These are phyloP conservation scores for Neurospora crassa DNA, from an alignment of 2,329 filamentous ascomycete species.

Conservation along the genomic window DNA sequence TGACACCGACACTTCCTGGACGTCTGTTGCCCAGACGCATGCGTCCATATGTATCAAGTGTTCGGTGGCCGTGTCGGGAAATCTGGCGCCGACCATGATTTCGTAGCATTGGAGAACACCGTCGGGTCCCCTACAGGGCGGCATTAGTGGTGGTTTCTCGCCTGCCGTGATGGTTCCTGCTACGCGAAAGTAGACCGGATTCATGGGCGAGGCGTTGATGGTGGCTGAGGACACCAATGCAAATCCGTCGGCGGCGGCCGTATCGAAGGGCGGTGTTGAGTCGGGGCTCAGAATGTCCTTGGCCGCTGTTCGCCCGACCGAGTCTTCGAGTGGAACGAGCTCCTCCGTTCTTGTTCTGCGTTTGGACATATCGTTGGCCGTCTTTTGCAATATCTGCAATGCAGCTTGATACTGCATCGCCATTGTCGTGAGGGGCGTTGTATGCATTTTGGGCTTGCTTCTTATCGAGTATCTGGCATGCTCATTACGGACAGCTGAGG, in stretches of 20 bases:
- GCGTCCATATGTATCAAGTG: background rate
- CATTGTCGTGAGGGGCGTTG: background rate
- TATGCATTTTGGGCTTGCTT: background rate
- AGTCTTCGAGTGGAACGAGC: background rate
- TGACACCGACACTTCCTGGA: background rate
- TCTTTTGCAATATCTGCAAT: background rate
- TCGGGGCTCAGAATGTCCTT: background rate
- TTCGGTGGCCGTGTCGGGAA: background rate
- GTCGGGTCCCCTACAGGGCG: background rate
- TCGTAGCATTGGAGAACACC: background rate
- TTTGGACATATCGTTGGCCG: background rate
- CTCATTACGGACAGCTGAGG: background rate
- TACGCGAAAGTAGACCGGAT: background rate
- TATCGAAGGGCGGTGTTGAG: background rate
- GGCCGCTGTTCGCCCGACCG: background rate
- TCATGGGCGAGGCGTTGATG: background rate
- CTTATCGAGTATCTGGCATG: background rate
- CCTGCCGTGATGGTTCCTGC: background rate
- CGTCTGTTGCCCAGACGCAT: background rate
- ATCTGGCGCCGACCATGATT: background rate
- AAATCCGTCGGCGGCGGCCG: background rate
- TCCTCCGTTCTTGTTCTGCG: background rate
- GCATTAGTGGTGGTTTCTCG: background rate
- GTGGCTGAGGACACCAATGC: background rate
- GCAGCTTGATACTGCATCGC: background rate